Conservation (phyloP, 371 early-diverging fungal genomes). For the Saksenaea vasiformis region DNA sequence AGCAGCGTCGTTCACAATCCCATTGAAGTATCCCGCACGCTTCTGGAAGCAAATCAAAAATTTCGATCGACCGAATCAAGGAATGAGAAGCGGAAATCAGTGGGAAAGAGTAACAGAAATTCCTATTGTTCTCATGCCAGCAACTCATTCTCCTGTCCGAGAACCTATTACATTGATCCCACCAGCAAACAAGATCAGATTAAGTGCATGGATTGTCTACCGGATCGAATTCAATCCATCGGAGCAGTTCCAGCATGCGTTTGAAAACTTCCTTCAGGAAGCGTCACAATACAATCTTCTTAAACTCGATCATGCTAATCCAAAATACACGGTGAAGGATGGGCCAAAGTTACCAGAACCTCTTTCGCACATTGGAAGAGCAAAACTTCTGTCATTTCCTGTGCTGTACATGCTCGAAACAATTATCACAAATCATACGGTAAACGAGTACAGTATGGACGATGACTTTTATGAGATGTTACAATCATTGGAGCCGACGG, state of each 20-base stretch:
- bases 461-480: constrained; percentile 30
- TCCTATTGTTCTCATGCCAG: not conserved
- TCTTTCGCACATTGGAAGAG: constrained; percentile 8
- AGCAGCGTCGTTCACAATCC: constrained; percentile 16
- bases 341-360: constrained; percentile 5
- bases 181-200: constrained; percentile 3
- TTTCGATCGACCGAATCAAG: no score
- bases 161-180: constrained; percentile 12
- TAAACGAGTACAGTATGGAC: constrained; percentile 47
- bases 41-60: constrained; percentile 13
- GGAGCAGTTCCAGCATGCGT: not conserved
- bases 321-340: not conserved
- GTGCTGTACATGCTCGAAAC: constrained; percentile 48
- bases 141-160: not conserved
- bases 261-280: constrained; percentile 28
- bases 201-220: constrained; percentile 38
- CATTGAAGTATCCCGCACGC: constrained; percentile 8
- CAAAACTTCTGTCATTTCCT: constrained; percentile 31
- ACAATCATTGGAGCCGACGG: constrained; percentile 20
- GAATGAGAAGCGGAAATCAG: constrained; percentile 5
- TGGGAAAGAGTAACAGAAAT: constrained; percentile 21
- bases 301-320: not conserved
- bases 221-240: constrained; percentile 20
- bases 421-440: constrained; percentile 29
- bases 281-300: constrained; percentile 21